Evolutionary conservation across 2,329 filamentous ascomycete genomes (phyloP), one percentile per base, ranked within the genome.

Genomic region (Penicillium sp.): DNA sequence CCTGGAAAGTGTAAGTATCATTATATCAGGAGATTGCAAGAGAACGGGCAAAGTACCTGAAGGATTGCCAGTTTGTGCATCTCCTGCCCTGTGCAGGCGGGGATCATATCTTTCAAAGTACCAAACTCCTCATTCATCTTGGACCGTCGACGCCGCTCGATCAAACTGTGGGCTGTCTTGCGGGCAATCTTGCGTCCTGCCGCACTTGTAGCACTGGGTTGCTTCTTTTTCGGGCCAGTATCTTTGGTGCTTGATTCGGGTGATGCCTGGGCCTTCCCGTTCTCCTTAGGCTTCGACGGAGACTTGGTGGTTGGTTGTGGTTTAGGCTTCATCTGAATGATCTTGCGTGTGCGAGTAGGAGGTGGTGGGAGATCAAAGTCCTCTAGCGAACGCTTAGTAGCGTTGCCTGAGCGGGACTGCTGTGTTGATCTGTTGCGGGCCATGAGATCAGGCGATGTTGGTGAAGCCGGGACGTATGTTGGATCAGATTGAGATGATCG

Each of bases 121-220:
- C 86, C 89, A 77, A 97, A 97, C 76, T 97, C 94, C 72, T 97
- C 93, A 65, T 99, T 97, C 93, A 97, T 99, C 79, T 97, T 99
- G 12, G 90, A 96, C 59, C 94, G 82, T 66, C 94, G 80, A 55
- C 93, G 80, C 44, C 94, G 82, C 77, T 99, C 94, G 65, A 97
- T 99, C 62, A 97, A 77, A 68, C 92, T 97, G 70, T 99, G 94
- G 11, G 94, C 94, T 1, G 93, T 97, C 77, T 97, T 97, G 62
- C 94, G 84, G 6, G 94, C 92, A 63, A 94, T 95, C 79, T 97
- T 97, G 53, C 92, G 84, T n/a, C 92, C 92, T 0, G 92, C 92
- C 1, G 90, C 90, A 64, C 89, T 96, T 6, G 87, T 89, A 1
- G 85, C 83, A 49, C 84, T 86, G 1, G 87, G 82, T 65, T 90